Evolutionary conservation across 148 eudicot species (phyloP), one percentile per base, ranked within the genome.

Genomic region (Selenicereus undatus): DNA sequence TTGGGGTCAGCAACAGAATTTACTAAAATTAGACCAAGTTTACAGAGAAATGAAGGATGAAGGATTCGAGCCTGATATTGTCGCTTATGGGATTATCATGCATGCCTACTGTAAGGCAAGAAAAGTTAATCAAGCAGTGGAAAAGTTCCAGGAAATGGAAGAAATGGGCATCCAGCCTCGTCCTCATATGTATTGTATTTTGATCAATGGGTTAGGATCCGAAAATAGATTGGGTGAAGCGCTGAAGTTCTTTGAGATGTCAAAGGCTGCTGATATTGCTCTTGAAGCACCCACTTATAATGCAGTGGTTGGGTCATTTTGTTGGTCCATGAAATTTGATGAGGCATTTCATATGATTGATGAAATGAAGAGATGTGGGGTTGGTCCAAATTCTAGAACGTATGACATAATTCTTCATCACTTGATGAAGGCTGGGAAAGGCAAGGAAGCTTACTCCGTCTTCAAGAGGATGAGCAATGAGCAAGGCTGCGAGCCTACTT

Each of bases 371-470:
- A 85, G 73, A 79, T 73, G 80, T 83, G 89, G 87, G 78, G 77
- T 95, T 29, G 98, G 98, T 68, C 94, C 94, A 0, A 90, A 89
- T 82, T 68, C 96, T 0, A 88, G 98, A 74, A 95, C 97, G 0
- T 95, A 87, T 79, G 94, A 93, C 71, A 93, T 93, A 80, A 88
- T 95, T 76, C 89, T 95, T 62, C 96, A 90, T 79, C 98, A 95
- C 71, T 82, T 93, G 69, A 78, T 93, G 14, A 93, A 87, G 79
- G 84, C 83, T 32, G 77, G 89, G 27, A 90, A 84, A 86, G 76
- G 75, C 0, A 79, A 88, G 64, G 94, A 95, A 79, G 98, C 98
- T 10, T 89, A 88, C 71, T 79, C 88, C 9, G 81, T 91, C 60
- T 95, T 95, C 60, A 78, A 82, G 72, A 90, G 75, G 79, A 90